Evolutionary conservation across 306 rosid genomes (phyloP), one percentile per base, ranked within the genome.

Genomic region (Clitoria ternatea): DNA sequence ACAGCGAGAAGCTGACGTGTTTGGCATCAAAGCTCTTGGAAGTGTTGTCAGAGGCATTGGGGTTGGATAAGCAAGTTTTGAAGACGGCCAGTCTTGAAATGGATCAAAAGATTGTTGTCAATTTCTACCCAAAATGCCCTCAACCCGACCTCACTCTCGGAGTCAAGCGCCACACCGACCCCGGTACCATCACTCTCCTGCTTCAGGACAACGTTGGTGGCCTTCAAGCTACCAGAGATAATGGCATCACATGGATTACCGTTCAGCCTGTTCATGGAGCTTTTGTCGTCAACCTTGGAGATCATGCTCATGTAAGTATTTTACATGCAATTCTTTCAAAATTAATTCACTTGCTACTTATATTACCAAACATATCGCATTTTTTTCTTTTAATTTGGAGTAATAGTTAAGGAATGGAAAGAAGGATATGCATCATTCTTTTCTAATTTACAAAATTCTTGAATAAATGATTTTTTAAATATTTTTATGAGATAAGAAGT

Each of bases 101-200:
- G 91, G 96, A 91, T 60, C 97, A 91, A 13, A 91, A 91, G 66
- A 76, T 92, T 7, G 97, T 91, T 11, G 84, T 89, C 0, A 89
- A 92, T 69, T 92, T 42, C 82, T 89, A 89, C 74, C 97, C 97
- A 0, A 92, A 88, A 73, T 92, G 96, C 40, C 96, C 96, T 1
- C 75, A 91, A n/a, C 96, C 93, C 0, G 90, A 89, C 63, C 86
- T 85, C 7, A 89, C 97, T 2, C 82, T 89, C 0, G 97, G 97
- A 1, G 85, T 84, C 1, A 92, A 89, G 72, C 88, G 96, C 24
- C 97, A 92, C 69, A 92, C 96, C 0, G 96, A 91, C 24, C 97
- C 96, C 0, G 92, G 97, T 2, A 88, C 96, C 30, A 86, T 91
- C 12, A 91, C 97, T 2, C 79, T 89, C 5, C 59, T 88, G 50